Conservation (phyloP, 2,329 filamentous ascomycete genomes). For the Pestalotiopsis sp. region DNA sequence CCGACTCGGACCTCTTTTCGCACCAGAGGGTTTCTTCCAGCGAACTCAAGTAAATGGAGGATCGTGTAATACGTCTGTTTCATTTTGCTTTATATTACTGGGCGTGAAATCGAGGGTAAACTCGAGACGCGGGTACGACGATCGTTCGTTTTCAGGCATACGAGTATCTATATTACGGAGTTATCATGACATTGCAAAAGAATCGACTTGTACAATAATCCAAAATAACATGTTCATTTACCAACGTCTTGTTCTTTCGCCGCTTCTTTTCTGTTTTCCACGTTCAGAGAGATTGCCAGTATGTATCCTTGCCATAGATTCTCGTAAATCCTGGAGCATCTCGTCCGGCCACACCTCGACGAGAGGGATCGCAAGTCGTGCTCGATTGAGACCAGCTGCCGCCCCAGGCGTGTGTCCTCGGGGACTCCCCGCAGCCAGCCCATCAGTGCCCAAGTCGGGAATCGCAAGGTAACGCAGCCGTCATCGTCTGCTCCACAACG, state of each 20-base stretch:
- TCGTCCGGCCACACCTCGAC: background rate
- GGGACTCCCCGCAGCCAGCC: background rate
- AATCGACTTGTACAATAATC: too few relatives aligned
- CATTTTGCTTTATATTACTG: background rate
- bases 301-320: background rate
- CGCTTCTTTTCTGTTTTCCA: background rate
- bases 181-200: too few relatives aligned
- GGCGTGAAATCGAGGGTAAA: background rate
- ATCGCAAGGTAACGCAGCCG: background rate
- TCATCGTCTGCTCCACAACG: background rate
- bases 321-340: background rate
- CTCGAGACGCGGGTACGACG: background rate
- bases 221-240: too few relatives aligned
- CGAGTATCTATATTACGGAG: too few relatives aligned
- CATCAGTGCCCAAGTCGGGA: background rate
- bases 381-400: background rate
- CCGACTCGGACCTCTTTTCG: constrained; percentile 20
- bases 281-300: background rate
- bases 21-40: background rate
- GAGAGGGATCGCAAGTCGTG: background rate
- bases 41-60: constrained; percentile 6
- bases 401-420: background rate
- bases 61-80: background rate
- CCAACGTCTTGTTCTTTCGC: too few relatives aligned
- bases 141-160: background rate